These are phyloP conservation scores for Fusarium robinianum DNA, from an alignment of 2,329 filamentous ascomycete genomes.

Conservation along the genomic window DNA sequence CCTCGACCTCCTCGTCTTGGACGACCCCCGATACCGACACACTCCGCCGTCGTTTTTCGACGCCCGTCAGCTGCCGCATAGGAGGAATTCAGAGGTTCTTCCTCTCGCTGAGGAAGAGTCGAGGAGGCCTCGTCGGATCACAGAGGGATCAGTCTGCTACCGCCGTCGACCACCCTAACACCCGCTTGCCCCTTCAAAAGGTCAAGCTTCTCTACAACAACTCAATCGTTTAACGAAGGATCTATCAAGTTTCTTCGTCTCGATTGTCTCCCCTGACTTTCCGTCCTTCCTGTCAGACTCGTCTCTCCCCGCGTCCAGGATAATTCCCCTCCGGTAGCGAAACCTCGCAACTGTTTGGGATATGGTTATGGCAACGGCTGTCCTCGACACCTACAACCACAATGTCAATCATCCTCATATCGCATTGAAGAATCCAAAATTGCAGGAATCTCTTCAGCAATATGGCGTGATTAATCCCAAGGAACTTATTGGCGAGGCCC, in stretches of 20 bases:
- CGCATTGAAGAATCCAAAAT: constrained; percentile 51
- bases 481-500: constrained; percentile 81
- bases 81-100: constrained; percentile 97
- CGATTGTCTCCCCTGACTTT: not conserved
- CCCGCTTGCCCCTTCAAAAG: constrained; percentile 40
- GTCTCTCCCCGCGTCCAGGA: constrained; percentile 21
- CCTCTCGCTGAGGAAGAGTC: constrained; percentile 99
- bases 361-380: constrained; percentile 69
- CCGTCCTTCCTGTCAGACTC: constrained; percentile 2
- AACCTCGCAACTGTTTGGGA: constrained; percentile 49
- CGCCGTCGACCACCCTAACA: constrained; percentile 96
- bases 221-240: constrained; percentile 20
- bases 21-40: constrained; percentile 52
- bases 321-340: constrained; percentile 14
- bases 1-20: constrained; percentile 56
- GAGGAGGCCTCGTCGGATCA: constrained; percentile 95
- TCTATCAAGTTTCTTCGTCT: not conserved
- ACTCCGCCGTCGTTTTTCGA: constrained; percentile 60
- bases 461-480: constrained; percentile 61
- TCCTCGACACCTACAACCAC: constrained; percentile 59
- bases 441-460: constrained; percentile 47
- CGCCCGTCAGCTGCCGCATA: constrained; percentile 98
- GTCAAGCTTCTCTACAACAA: constrained; percentile 22
- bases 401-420: constrained; percentile 54
- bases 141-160: constrained; percentile 88